Percentiles rank a stretch among this genome's conserved stretches.
Evolutionary conservation across 495 filamentous ascomycete genomes (phyloP).

Genomic region (Echria macrotheca): DNA sequence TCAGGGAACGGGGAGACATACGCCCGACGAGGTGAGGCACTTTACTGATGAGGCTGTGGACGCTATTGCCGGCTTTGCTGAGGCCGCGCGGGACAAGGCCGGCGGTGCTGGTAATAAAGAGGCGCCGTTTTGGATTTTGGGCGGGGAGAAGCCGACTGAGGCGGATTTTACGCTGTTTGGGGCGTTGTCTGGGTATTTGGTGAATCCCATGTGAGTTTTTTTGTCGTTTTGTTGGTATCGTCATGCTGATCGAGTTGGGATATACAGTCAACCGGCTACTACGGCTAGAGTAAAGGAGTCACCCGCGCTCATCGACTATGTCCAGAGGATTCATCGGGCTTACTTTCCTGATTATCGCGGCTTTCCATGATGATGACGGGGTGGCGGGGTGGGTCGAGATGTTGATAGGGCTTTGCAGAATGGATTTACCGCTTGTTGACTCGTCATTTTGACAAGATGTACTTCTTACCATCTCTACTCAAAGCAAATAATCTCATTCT

Average conservation of each 20-base stretch:
- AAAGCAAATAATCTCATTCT: not conserved
- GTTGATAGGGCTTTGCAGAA: too few relatives aligned
- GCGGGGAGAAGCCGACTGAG: constrained; percentile 45
- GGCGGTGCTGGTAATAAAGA: constrained; percentile 5
- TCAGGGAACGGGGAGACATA: constrained; percentile 46
- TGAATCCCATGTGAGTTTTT: constrained; percentile 16
- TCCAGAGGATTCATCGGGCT: constrained; percentile 15
- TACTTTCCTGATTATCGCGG: constrained; percentile 15
- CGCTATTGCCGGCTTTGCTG: constrained; percentile 29
- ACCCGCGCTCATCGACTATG: constrained; percentile 11
- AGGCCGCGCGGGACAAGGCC: constrained; percentile 21
- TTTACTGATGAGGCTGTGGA: constrained; percentile 43
- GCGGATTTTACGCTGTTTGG: constrained; percentile 49
- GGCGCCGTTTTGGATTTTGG: constrained; percentile 46
- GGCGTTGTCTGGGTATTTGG: constrained; percentile 40
- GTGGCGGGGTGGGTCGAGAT: too few relatives aligned
- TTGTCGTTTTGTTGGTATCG: not conserved
- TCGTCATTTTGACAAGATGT: too few relatives aligned
- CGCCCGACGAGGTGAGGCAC: constrained; percentile 34
- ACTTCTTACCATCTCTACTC: not conserved
- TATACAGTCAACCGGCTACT: constrained; percentile 12
- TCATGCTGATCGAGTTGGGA: not conserved
- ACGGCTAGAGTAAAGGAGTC: constrained; percentile 10
- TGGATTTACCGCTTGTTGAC: too few relatives aligned
- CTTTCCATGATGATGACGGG: too few relatives aligned